Evolutionary conservation across 495 filamentous ascomycete species (phyloP), one percentile per base, ranked within the genome.

Genomic region (Xylaria curta): DNA sequence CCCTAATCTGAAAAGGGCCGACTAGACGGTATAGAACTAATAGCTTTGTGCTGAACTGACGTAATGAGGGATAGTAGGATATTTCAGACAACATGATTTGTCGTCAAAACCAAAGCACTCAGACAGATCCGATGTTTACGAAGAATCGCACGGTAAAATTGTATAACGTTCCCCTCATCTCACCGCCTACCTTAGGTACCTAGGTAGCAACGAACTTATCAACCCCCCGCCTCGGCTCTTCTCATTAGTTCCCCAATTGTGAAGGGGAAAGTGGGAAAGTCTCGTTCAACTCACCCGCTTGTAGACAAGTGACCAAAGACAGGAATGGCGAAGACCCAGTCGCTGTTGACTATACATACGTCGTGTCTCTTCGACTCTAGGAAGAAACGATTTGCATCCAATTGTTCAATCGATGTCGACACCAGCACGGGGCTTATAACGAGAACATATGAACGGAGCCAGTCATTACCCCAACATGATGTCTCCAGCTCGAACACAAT

Each of bases 311-410:
- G 6, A 8, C 36, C 38, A 42, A 13, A 46, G 42, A 4, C 42
- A 46, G 42, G 40, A 33, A 68, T 68, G 66, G 53, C 51, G 7
- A 36, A 47, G 21, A 60, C 38, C 13, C 53, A 46, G 31, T 68
- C 38, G n/a, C 53, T 44, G 10, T 31, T 60, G 28, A 80, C 74
- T 4, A 66, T 88, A 19, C 86, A 87, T 66, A 84, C 86, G 15
- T 83, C 82, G 13, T 67, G 79, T 28, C 79, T 87, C 56, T 87
- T 87, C 72, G 83, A 88, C 74, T 82, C 82, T 3, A 82, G 80
- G 58, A 60, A 81, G n/a, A 88, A 85, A 72, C 46, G 65, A 8
- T 88, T 85, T 54, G 10, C 82, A 31, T 72, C 76, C 28, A 73
- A 86, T 66, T 66, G 82, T 5, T 85, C 85, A 1, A 79, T 89